Percentiles rank a stretch among this genome's conserved stretches.
Conservation (phyloP, 2,329 filamentous ascomycete genomes). For the Hymenoscyphus scutula region DNA sequence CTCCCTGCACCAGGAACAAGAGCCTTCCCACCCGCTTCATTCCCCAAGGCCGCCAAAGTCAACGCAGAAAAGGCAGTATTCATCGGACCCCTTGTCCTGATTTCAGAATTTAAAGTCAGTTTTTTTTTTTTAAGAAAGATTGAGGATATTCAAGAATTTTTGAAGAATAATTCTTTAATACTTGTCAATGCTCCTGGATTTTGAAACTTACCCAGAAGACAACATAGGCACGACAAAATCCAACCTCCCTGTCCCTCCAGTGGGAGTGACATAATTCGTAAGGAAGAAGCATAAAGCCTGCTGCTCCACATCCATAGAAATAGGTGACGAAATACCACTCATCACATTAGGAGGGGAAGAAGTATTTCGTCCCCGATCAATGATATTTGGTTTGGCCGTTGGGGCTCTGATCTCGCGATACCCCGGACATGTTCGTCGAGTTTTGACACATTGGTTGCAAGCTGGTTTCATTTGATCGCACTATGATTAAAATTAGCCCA, state of each 20-base stretch:
- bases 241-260: conserved; percentile 37
- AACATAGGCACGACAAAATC: conserved; percentile 1
- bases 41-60: conserved; percentile 53
- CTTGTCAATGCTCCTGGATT: too few species aligned
- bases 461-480: background rate
- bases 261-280: conserved; percentile 56
- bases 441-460: conserved; percentile 2
- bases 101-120: background rate
- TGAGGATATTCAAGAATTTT: too few species aligned
- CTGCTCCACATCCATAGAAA: conserved; percentile 41
- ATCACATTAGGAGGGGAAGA: background rate
- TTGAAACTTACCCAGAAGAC: background rate
- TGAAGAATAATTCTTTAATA: too few species aligned
- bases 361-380: background rate
- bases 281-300: conserved; percentile 56
- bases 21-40: conserved; percentile 40
- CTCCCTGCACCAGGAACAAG: conserved; percentile 42
- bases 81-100: conserved; percentile 47
- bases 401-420: background rate
- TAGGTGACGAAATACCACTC: background rate
- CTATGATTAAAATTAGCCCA: background rate
- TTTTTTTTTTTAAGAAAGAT: background rate
- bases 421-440: background rate
- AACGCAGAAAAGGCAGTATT: conserved; percentile 59
- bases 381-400: background rate